These are phyloP conservation scores for Limnomonas spitsbergensis DNA, from an alignment of 139 green algal genomes.

Conservation along the genomic window DNA sequence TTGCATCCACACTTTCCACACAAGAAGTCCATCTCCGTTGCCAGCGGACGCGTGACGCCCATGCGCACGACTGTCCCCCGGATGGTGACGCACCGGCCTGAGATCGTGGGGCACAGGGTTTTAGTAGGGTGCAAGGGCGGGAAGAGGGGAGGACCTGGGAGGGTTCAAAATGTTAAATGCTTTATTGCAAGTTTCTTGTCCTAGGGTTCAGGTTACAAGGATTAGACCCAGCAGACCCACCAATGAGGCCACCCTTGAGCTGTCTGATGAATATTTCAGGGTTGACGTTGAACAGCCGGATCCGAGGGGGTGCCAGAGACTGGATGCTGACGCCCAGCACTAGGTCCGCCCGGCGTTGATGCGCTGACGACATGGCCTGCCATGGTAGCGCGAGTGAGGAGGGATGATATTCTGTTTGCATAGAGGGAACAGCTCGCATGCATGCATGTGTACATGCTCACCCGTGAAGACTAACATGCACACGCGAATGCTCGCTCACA, in stretches of 20 bases:
- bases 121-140: no score
- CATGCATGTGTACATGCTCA: not conserved
- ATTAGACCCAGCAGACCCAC: no score
- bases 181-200: no score
- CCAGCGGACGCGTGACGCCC: constrained; percentile 5
- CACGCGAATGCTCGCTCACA: no score
- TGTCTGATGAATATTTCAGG: constrained; percentile 8
- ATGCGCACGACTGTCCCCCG: constrained; percentile 10
- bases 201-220: no score
- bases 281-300: not conserved
- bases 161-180: no score
- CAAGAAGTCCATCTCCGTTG: constrained; percentile 11
- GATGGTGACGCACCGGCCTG: constrained; percentile 11
- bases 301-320: not conserved
- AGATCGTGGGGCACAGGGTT: no score
- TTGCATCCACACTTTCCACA: constrained; percentile 12
- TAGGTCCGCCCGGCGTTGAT: no score
- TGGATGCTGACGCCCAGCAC: no score
- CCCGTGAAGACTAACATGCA: no score
- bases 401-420: not conserved
- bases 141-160: no score
- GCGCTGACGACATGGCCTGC: no score
- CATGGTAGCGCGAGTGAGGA: not conserved
- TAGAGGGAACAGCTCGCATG: not conserved
- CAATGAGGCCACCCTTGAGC: not conserved